Conservation (phyloP, 1,139 yeast genomes). For the Saccharomyces hybrid region DNA sequence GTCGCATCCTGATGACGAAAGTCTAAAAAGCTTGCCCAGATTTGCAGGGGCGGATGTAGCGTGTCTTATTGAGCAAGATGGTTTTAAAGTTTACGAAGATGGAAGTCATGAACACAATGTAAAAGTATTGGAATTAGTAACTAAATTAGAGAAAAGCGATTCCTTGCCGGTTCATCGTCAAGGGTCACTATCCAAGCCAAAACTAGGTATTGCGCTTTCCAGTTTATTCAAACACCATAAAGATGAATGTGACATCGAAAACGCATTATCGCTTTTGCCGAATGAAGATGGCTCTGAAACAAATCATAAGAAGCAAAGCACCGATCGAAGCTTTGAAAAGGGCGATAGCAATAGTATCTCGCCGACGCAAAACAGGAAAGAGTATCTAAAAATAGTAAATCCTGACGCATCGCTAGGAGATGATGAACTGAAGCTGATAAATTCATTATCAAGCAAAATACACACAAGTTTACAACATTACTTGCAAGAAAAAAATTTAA, state of each 20-base stretch:
- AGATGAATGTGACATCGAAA: constrained; percentile 19
- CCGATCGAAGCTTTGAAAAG: constrained; percentile 16
- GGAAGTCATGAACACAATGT: constrained; percentile 16
- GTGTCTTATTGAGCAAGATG: constrained; percentile 9
- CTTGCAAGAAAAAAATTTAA: background rate
- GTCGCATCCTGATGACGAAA: constrained; percentile 3
- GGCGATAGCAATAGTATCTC: constrained; percentile 21
- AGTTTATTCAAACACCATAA: constrained; percentile 22
- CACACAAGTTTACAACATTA: constrained; percentile 10
- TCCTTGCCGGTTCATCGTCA: constrained; percentile 6
- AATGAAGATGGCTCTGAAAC: constrained; percentile 7
- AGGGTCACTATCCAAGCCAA: constrained; percentile 13
- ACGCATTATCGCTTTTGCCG: constrained; percentile 23
- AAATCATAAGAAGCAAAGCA: constrained; percentile 10
- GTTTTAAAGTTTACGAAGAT: constrained; percentile 13
- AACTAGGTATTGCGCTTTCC: constrained; percentile 12
- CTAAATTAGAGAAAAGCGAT: constrained; percentile 3
- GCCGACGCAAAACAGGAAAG: background rate
- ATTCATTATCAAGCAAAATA: constrained; percentile 39
- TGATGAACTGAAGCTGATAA: constrained; percentile 44
- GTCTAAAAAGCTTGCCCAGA: background rate
- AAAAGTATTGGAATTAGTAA: constrained; percentile 6
- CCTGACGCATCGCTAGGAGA: constrained; percentile 47
- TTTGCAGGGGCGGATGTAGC: background rate
- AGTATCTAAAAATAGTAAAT: constrained; percentile 25